Evolutionary conservation across 805 yeast genomes (phyloP), one percentile per base, ranked within the genome.

Genomic region (Candida stauntonica): DNA sequence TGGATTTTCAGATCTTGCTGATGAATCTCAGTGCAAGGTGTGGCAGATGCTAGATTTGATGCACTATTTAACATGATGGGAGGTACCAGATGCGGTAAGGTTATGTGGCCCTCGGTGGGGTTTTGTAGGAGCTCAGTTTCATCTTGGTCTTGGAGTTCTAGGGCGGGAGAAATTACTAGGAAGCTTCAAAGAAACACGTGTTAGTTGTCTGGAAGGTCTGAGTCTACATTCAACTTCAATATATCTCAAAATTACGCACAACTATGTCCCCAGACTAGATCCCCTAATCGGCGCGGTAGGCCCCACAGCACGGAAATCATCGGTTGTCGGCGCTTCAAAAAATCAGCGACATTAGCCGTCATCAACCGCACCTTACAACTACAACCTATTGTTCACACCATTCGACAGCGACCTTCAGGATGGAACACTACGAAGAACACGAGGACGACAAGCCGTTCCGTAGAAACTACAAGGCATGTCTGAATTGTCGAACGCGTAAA

Each of bases 401-500:
- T n/a, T n/a, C n/a, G n/a, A n/a, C n/a, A n/a, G n/a, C n/a, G n/a
- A n/a, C n/a, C n/a, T n/a, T n/a, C n/a, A 21, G 11, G 24, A 21
- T 21, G 24, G 7, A 7, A 21, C 24, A 21, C 24, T 11, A 21
- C 11, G 24, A 21, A 4, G 30, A 18, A 14, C 31, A 23, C 17
- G 40, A 43, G 3, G 48, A 41, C 13, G 51, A 38, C 6, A 51
- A 42, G 33, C 31, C 33, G 7, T 45, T 35, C 38, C 43, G 48
- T 31, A 35, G 48, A 8, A 62, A 57, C 41, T 89, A 85, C 58
- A 72, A 77, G 45, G 97, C 97, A 1, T 89, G 98, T 53, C 61
- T 85, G 34, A 85, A 79, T 61, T 89, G 98, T 57, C 73, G 96
- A 14, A 75, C 79, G 6, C 72, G 95, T 29, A 91, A 89, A 54